These are phyloP conservation scores for Rachicladosporium sp. DNA, from an alignment of 2,329 filamentous ascomycete genomes.

Conservation along the genomic window DNA sequence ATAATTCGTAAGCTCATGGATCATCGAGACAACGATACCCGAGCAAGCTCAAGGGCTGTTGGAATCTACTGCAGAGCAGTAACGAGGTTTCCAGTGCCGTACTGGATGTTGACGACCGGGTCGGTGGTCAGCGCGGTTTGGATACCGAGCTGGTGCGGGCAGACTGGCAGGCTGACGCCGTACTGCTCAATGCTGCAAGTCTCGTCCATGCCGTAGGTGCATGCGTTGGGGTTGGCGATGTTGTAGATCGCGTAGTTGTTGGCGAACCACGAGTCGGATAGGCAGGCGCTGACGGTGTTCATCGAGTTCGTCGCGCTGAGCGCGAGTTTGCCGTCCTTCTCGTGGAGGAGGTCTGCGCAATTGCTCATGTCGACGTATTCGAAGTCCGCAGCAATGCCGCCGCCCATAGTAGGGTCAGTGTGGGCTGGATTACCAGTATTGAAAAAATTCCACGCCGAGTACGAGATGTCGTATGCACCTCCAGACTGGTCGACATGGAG, in stretches of 20 bases:
- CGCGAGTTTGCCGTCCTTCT: slow-evolving; percentile 37
- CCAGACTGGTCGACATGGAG: slow-evolving; percentile 45
- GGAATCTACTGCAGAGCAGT: slow-evolving; percentile 7
- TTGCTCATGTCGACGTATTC: slow-evolving; percentile 36
- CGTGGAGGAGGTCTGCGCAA: slow-evolving; percentile 38
- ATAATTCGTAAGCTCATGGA: too few species aligned
- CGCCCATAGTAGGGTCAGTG: slow-evolving; percentile 35
- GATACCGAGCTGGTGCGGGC: slow-evolving; percentile 15
- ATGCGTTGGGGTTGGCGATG: slow-evolving; percentile 34
- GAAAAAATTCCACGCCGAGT: slow-evolving; percentile 51
- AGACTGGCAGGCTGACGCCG: slow-evolving; percentile 18
- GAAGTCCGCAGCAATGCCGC: slow-evolving; percentile 40
- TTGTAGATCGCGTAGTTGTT: slow-evolving; percentile 39
- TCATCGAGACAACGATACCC: too few species aligned
- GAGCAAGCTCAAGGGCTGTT: too few species aligned
- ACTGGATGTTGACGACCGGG: slow-evolving; percentile 16
- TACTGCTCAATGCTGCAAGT: slow-evolving; percentile 15
- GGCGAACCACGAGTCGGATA: slow-evolving; percentile 38
- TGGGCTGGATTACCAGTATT: slow-evolving; percentile 38
- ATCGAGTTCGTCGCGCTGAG: slow-evolving; percentile 47
- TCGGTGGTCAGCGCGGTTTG: slow-evolving; percentile 11
- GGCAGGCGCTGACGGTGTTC: slow-evolving; percentile 39
- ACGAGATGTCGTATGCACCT: slow-evolving; percentile 47
- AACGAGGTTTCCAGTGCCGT: slow-evolving; percentile 13
- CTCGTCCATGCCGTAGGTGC: slow-evolving; percentile 20